Conservation (phyloP, 2,329 filamentous ascomycete genomes). For the Aspergillus arachidicola region DNA sequence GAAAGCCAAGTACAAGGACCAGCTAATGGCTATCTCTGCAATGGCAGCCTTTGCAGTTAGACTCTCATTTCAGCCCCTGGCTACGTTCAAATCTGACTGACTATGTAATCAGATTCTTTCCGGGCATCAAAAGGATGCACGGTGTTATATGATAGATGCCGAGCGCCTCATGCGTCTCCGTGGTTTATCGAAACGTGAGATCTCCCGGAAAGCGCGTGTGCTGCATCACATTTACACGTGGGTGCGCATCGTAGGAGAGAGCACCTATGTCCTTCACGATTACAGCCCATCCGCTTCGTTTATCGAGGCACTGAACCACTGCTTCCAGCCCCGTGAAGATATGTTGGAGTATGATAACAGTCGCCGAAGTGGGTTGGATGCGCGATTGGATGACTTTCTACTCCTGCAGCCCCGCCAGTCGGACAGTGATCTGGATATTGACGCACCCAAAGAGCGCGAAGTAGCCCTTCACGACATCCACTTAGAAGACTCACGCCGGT, state of each 20-base stretch:
- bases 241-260: conserved; percentile 41
- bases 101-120: conserved; percentile 24
- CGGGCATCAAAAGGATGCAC: conserved; percentile 35
- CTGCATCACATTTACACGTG: conserved; percentile 45
- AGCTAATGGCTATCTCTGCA: conserved; percentile 39
- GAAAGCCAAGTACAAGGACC: conserved; percentile 44
- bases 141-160: conserved; percentile 42
- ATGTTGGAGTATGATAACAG: background rate
- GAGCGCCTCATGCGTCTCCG: conserved; percentile 40
- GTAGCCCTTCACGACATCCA: conserved; percentile 44
- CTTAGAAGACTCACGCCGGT: conserved; percentile 38
- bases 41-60: conserved; percentile 37
- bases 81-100: conserved; percentile 3
- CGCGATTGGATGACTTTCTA: conserved; percentile 44
- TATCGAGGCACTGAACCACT: conserved; percentile 21
- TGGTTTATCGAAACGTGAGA: conserved; percentile 37
- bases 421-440: conserved; percentile 43
- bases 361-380: conserved; percentile 23
- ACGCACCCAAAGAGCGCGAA: conserved; percentile 39
- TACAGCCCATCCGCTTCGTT: conserved; percentile 26
- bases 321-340: conserved; percentile 7
- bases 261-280: conserved; percentile 36
- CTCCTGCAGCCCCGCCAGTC: conserved; percentile 36
- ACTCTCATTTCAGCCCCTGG: background rate
- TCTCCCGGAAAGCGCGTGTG: conserved; percentile 41